Base-by-base conservation (phyloP, 2,329 filamentous ascomycete genomes). In the Meredithiella fracta region DNA sequence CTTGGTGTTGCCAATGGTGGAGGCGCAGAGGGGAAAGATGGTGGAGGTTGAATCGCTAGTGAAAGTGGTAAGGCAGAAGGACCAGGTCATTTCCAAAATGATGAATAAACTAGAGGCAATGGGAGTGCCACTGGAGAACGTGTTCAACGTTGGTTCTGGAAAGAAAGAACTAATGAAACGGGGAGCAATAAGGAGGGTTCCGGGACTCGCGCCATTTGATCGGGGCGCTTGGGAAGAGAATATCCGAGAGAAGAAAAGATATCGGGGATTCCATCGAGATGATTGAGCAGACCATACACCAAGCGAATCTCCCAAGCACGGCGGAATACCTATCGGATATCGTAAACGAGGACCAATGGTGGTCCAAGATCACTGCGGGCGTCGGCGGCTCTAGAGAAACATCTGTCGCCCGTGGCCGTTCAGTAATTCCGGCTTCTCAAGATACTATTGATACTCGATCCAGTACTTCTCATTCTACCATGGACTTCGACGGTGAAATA, bases 51-150 rank as follows among this genome's bases (percentile, higher is more conserved):
- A 71, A 0, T 68, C 69, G n/a, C 65, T 80, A 3, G 57, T 71
- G 9, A 61, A 66, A 1, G 64, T 67, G 3, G 64, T 80, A 9
- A 65, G 63, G 7, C 71, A 77, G 23, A 79, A 80, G 62, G 77
- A 80, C 59, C 64, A 64, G 1, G 67, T 78, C 17, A 70, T 80
- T 40, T 64, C 64, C 9, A 76, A 72, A 59, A 64, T 80, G 15
- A 61, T 74, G 3, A 76, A 79, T 61, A 79, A 79, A 64, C 65
- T 80, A 0, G 75, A 76, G 58, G 69, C 71, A 1, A 69, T 72
- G 53, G 74, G 75, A 1, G 73, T 68, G 0, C 72, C 75, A 0
- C 63, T 79, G 7, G 77, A 79, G 58, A 68, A 75, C 59, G 67
- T 78, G 8, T 80, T 80, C 63, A 73, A 73, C 31, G 61, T 69